Conservation (phyloP, 2,329 filamentous ascomycete species). For the Xylariaceae sp. region DNA sequence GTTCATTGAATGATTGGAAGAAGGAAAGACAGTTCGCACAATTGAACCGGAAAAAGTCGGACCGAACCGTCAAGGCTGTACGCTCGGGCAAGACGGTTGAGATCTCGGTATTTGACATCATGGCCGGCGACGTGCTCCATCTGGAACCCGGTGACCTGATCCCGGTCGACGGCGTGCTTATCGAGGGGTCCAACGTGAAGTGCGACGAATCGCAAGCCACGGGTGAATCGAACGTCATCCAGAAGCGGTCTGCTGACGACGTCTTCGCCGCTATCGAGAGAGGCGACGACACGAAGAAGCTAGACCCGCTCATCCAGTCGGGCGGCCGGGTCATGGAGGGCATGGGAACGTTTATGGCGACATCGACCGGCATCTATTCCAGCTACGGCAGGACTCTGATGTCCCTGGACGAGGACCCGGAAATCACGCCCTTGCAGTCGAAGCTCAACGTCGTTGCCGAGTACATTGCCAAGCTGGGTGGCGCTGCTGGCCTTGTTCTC, state of each 20-base stretch:
- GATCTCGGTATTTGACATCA: constrained; percentile 62
- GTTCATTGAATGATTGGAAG: constrained; percentile 73
- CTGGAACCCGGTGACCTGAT: constrained; percentile 72
- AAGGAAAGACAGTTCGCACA: constrained; percentile 77
- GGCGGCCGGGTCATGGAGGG: constrained; percentile 74
- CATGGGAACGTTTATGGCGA: constrained; percentile 68
- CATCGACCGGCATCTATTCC: constrained; percentile 67
- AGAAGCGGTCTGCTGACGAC: constrained; percentile 61
- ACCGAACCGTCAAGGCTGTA: constrained; percentile 65
- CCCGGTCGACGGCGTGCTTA: constrained; percentile 67
- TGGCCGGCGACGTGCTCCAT: constrained; percentile 65
- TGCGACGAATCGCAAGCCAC: constrained; percentile 75
- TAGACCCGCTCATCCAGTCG: constrained; percentile 82
- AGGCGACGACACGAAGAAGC: constrained; percentile 60
- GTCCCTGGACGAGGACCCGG: constrained; percentile 66
- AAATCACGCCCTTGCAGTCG: constrained; percentile 70
- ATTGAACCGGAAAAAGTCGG: constrained; percentile 73
- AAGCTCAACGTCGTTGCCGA: constrained; percentile 71
- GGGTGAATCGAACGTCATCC: constrained; percentile 72
- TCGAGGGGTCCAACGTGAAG: constrained; percentile 67
- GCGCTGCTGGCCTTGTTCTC: constrained; percentile 68
- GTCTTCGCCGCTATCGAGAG: constrained; percentile 65
- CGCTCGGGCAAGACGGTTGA: constrained; percentile 66
- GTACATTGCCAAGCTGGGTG: constrained; percentile 73
- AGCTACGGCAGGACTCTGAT: constrained; percentile 72